phyloP scores from a whole-genome alignment of 2,329 filamentous ascomycete genomes.

The Stylonectria norvegica region DNA sequence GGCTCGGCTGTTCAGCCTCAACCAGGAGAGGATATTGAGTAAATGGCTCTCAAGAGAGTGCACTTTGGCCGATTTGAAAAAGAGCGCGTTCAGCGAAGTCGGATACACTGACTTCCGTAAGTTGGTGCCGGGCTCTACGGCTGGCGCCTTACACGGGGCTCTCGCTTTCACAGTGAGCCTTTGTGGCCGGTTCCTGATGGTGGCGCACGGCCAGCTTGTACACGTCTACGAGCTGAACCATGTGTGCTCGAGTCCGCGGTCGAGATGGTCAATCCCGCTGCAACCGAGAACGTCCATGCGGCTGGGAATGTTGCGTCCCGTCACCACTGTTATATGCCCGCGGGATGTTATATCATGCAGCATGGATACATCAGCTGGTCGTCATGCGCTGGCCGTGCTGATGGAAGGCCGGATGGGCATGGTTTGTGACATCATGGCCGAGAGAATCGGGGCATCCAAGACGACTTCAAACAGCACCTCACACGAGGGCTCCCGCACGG shows the following conservation, averaged over 20 bases:
- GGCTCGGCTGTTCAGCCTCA: constrained; percentile 11
- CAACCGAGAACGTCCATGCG: constrained; percentile 21
- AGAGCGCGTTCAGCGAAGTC: constrained; percentile 31
- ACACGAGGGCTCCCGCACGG: constrained; percentile 11
- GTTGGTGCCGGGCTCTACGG: constrained; percentile 21
- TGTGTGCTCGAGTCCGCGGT: constrained; percentile 30
- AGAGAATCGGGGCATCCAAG: constrained; percentile 10
- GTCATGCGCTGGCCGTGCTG: constrained; percentile 55
- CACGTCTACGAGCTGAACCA: constrained; percentile 51
- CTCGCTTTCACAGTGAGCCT: constrained; percentile 50
- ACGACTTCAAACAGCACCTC: constrained; percentile 7
- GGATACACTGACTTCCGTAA: constrained; percentile 37
- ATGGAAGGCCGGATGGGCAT: constrained; percentile 59
- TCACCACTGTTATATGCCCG: constrained; percentile 55
- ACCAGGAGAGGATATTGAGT: constrained; percentile 36
- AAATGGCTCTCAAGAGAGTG: constrained; percentile 42
- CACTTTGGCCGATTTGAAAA: constrained; percentile 15
- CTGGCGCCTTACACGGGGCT: constrained; percentile 23
- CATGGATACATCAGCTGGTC: constrained; percentile 58
- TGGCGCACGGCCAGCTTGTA: constrained; percentile 51
- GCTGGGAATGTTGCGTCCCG: constrained; percentile 35
- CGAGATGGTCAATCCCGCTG: constrained; percentile 25
- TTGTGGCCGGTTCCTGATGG: constrained; percentile 57
- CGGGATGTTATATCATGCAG: constrained; percentile 55
- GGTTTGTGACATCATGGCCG: constrained; percentile 50